These are phyloP conservation scores for Xylariaceae sp. DNA, from an alignment of 2,329 filamentous ascomycete species.

Conservation along the genomic window DNA sequence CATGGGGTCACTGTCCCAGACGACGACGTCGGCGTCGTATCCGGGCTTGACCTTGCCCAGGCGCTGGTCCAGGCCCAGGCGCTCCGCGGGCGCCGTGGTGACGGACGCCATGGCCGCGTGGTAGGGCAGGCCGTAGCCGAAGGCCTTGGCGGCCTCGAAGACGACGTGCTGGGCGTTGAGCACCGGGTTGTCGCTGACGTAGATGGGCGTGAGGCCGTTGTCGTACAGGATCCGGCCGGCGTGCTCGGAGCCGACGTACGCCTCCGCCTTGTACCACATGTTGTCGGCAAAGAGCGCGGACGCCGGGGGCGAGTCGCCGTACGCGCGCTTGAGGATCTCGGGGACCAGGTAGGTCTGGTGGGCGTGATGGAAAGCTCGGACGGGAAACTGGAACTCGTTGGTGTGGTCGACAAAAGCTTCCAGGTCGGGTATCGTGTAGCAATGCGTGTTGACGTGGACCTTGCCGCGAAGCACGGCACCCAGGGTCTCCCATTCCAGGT, in stretches of 20 bases:
- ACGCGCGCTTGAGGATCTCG: conserved; percentile 53
- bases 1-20: conserved; percentile 57
- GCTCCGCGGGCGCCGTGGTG: conserved; percentile 50
- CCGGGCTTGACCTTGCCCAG: conserved; percentile 55
- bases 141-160: conserved; percentile 55
- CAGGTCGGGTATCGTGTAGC: conserved; percentile 62
- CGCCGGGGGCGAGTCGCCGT: conserved; percentile 45
- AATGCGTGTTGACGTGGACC: conserved; percentile 63
- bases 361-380: conserved; percentile 63
- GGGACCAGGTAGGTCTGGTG: conserved; percentile 60
- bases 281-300: conserved; percentile 63
- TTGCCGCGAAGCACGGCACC: conserved; percentile 57
- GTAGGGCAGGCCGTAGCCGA: conserved; percentile 53
- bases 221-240: conserved; percentile 61
- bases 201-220: conserved; percentile 56
- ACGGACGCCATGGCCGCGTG: conserved; percentile 51
- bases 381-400: conserved; percentile 62
- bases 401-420: conserved; percentile 64
- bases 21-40: conserved; percentile 53
- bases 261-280: conserved; percentile 65
- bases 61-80: conserved; percentile 48
- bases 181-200: conserved; percentile 65
- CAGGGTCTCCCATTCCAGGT: conserved; percentile 56
- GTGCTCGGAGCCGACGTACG: conserved; percentile 56
- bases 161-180: conserved; percentile 63